Percentiles rank a stretch among this genome's conserved stretches.
Conservation (phyloP, 108 stramenopile species). For the Nitzschia sp. region DNA sequence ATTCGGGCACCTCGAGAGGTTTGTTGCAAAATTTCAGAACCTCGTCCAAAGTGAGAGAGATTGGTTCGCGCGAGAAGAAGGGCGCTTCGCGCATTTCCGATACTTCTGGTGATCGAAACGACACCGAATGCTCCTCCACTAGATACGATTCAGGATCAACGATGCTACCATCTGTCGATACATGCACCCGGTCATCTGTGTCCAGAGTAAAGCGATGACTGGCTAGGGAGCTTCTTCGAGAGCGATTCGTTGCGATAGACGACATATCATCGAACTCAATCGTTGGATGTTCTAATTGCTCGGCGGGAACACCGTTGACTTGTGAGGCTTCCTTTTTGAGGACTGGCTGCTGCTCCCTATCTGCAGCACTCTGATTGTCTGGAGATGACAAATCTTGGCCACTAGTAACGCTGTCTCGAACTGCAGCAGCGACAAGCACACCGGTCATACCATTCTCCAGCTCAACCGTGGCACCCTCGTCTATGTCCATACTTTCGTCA, state of each 20-base stretch:
- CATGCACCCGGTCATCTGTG: conserved; percentile 14
- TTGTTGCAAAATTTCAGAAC: neutral
- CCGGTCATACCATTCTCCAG: conserved; percentile 38
- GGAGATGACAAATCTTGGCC: neutral
- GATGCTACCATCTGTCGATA: neutral
- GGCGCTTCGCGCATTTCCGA: neutral
- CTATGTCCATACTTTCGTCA: conserved; percentile 3
- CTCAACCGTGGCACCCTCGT: conserved; percentile 38
- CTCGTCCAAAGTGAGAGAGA: conserved; percentile 4
- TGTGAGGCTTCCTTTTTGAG: neutral
- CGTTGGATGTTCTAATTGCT: neutral
- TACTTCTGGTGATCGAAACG: conserved; percentile 1
- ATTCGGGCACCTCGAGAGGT: no score
- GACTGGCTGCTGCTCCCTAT: no score
- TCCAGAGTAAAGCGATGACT: conserved; percentile 22
- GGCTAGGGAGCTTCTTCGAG: conserved; percentile 26
- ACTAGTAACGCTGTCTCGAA: neutral
- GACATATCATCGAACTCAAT: neutral
- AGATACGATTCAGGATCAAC: conserved; percentile 1
- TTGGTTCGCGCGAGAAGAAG: neutral
- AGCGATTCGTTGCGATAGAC: neutral
- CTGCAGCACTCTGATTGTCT: no score
- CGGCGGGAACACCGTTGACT: neutral
- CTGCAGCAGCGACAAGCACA: conserved; percentile 25
- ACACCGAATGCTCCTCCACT: conserved; percentile 21